These are phyloP conservation scores for Amanita thiersii DNA, from an alignment of 768 basidiomycete species.

Conservation along the genomic window DNA sequence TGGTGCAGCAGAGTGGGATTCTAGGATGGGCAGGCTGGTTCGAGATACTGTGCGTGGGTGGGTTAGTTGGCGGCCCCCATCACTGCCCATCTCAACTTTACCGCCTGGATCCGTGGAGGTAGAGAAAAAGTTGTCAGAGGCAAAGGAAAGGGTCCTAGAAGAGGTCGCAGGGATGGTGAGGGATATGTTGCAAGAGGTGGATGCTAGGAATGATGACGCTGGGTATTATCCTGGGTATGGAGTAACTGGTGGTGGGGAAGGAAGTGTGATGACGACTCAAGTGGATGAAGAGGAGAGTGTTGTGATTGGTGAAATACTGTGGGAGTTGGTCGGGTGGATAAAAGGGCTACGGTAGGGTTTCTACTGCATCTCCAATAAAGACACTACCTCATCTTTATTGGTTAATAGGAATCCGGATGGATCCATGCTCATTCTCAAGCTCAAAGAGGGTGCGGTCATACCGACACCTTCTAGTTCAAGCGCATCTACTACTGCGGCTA, in stretches of 20 bases:
- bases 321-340: conserved; percentile 51
- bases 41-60: no score
- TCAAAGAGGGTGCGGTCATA: background rate
- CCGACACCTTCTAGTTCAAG: no score
- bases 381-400: conserved; percentile 3
- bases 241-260: conserved; percentile 61
- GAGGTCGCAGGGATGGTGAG: conserved; percentile 64
- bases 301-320: conserved; percentile 55
- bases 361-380: conserved; percentile 1
- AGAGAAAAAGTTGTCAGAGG: conserved; percentile 12
- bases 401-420: conserved; percentile 21
- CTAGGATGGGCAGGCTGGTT: conserved; percentile 2
- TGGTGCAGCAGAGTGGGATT: conserved; percentile 21
- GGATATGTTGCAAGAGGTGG: conserved; percentile 68
- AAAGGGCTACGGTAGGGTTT: conserved; percentile 45
- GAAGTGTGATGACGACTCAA: conserved; percentile 39
- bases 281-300: conserved; percentile 64
- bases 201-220: conserved; percentile 57
- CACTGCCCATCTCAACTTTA: no score
- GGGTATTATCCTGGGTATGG: conserved; percentile 52
- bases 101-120: no score
- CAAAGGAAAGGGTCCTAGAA: conserved; percentile 51
- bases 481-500: no score
- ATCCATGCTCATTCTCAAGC: conserved; percentile 12
- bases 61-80: no score